Conservation (phyloP, 2,329 filamentous ascomycete species). For the Ophiostoma piceae region DNA sequence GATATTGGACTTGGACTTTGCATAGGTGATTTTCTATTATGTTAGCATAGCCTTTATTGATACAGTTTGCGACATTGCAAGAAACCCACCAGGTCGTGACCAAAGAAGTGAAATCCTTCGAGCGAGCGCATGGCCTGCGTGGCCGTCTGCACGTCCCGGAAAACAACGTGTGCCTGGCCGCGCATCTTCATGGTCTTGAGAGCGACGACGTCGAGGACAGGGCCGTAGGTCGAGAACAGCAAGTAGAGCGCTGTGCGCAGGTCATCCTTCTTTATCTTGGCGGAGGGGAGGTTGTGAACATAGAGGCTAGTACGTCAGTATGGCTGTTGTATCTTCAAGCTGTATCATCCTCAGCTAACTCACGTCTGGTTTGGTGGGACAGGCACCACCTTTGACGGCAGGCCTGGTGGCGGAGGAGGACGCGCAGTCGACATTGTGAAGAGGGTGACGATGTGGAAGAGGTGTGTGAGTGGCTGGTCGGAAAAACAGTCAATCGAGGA, state of each 20-base stretch:
- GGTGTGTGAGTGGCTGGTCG: background rate
- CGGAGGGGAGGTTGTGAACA: conserved; percentile 74
- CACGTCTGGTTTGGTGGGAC: conserved; percentile 71
- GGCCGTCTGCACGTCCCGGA: conserved; percentile 81
- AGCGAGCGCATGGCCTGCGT: conserved; percentile 89
- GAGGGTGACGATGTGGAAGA: background rate
- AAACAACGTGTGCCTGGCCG: conserved; percentile 90
- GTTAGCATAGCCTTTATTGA: conserved; percentile 69
- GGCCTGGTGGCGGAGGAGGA: conserved; percentile 30
- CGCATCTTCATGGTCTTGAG: conserved; percentile 89
- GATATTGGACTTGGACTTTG: conserved; percentile 80
- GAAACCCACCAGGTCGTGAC: conserved; percentile 69
- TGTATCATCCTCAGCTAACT: conserved; percentile 34
- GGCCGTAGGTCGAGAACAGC: conserved; percentile 88
- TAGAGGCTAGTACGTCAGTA: conserved; percentile 61
- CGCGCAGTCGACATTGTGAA: conserved; percentile 35
- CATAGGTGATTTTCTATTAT: conserved; percentile 78
- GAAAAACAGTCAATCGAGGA: background rate
- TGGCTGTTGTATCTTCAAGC: background rate
- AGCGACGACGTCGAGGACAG: conserved; percentile 85
- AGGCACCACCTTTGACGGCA: conserved; percentile 43
- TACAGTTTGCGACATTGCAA: conserved; percentile 35
- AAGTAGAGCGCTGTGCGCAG: conserved; percentile 83
- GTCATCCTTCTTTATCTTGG: conserved; percentile 86
- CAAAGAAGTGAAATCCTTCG: conserved; percentile 81